A percentile compares a stretch with the other conserved stretches of the same genome.
Evolutionary conservation across 2,329 filamentous ascomycete species (phyloP).

Genomic region (Neophaeococcomyces aloes): DNA sequence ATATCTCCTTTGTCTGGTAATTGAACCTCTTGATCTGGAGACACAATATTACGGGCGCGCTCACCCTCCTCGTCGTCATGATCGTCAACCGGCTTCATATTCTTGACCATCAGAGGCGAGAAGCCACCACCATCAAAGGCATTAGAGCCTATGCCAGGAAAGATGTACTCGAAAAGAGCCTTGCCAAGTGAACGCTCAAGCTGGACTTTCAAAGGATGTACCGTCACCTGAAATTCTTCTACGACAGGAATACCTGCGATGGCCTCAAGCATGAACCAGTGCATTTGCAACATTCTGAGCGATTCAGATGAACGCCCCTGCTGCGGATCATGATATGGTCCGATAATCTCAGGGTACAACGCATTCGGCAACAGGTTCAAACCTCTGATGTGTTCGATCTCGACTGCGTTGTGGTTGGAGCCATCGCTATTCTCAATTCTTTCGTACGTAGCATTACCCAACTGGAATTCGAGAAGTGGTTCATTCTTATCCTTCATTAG

Average conservation of each 20-base stretch:
- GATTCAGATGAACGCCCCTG: slow-evolving; percentile 2
- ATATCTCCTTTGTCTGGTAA: slow-evolving; percentile 26
- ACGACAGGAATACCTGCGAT: slow-evolving; percentile 96
- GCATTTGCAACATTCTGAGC: slow-evolving; percentile 75
- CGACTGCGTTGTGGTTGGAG: slow-evolving; percentile 85
- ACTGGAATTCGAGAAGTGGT: slow-evolving; percentile 82
- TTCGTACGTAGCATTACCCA: slow-evolving; percentile 84
- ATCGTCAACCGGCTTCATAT: slow-evolving; percentile 40
- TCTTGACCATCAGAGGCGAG: slow-evolving; percentile 43
- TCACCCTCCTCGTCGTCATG: slow-evolving; percentile 41
- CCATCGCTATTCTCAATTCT: slow-evolving; percentile 95
- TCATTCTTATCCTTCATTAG: slow-evolving; percentile 78
- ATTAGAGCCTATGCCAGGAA: slow-evolving; percentile 63
- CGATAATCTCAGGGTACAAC: slow-evolving; percentile 91
- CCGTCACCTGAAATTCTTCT: slow-evolving; percentile 88
- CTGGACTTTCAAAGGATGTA: slow-evolving; percentile 89
- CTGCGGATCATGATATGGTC: slow-evolving; percentile 60
- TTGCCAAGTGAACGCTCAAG: slow-evolving; percentile 87
- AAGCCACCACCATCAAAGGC: slow-evolving; percentile 40
- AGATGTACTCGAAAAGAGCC: slow-evolving; percentile 92
- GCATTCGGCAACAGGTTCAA: slow-evolving; percentile 84
- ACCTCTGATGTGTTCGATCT: slow-evolving; percentile 77
- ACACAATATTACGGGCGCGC: slow-evolving; percentile 28
- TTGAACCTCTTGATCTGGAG: slow-evolving; percentile 12
- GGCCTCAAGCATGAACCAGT: slow-evolving; percentile 97